Evolutionary conservation across 495 filamentous ascomycete species (phyloP).

Genomic region (Pyronema domesticum): DNA sequence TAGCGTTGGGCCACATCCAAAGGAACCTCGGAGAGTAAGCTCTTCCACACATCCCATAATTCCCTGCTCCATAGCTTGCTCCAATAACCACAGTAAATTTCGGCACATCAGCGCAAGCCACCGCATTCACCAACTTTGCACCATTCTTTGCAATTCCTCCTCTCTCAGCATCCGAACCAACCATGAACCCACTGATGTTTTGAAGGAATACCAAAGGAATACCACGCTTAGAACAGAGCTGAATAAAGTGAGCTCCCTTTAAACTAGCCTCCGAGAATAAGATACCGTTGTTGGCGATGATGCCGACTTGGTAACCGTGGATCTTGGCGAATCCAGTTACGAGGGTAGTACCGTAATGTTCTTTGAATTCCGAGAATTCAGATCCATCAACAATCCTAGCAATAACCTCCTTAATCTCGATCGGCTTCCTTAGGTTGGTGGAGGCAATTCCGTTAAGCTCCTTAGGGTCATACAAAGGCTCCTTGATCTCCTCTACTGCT

Average conservation of each 20-base stretch:
- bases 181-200: slow-evolving; percentile 98
- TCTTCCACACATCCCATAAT: slow-evolving; percentile 67
- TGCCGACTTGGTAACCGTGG: slow-evolving; percentile 79
- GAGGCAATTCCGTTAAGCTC: slow-evolving; percentile 80
- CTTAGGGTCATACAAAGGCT: slow-evolving; percentile 63
- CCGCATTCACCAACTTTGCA: slow-evolving; percentile 89
- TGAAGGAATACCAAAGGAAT: slow-evolving; percentile 88
- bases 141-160: slow-evolving; percentile 97
- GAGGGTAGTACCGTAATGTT: slow-evolving; percentile 73
- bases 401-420: slow-evolving; percentile 79
- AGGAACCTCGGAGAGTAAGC: slow-evolving; percentile 80
- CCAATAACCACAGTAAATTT: slow-evolving; percentile 95
- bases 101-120: slow-evolving; percentile 85
- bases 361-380: slow-evolving; percentile 86
- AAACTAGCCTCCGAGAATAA: slow-evolving; percentile 81
- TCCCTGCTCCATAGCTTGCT: slow-evolving; percentile 62
- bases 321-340: slow-evolving; percentile 87
- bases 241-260: slow-evolving; percentile 95
- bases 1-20: slow-evolving; percentile 96
- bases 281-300: slow-evolving; percentile 93
- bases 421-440: slow-evolving; percentile 66
- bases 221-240: slow-evolving; percentile 79
- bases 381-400: slow-evolving; percentile 85
- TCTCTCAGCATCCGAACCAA: slow-evolving; percentile 76
- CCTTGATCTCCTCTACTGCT: slow-evolving; percentile 29